Evolutionary conservation across 192 early-diverging fungal species (phyloP).

Genomic region (Spinellus fusiger): DNA sequence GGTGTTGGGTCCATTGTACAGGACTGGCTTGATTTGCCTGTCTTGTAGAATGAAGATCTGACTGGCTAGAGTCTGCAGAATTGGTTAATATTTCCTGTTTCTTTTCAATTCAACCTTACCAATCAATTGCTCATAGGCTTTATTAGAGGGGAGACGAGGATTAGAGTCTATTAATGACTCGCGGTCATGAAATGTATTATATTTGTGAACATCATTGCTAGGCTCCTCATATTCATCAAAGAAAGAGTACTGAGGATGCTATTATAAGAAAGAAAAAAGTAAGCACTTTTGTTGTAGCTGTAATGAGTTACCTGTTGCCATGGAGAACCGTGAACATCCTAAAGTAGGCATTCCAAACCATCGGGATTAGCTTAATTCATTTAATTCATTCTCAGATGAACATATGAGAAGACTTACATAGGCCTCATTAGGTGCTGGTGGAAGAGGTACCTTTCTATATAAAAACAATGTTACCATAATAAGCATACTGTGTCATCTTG

Average conservation of each 20-base stretch:
- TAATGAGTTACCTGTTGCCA: not conserved
- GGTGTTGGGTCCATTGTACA: not conserved
- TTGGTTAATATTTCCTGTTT: too few relatives aligned
- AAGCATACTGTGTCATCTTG: not conserved
- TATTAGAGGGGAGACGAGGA: not conserved
- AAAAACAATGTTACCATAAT: not conserved
- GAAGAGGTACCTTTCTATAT: conserved; percentile 2
- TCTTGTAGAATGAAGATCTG: too few relatives aligned
- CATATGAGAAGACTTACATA: not conserved
- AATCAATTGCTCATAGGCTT: conserved; percentile 3
- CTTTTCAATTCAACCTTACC: conserved; percentile 1
- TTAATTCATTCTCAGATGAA: not conserved
- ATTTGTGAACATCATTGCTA: not conserved
- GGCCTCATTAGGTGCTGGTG: not conserved
- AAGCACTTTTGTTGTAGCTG: conserved; percentile 3
- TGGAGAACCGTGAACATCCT: not conserved
- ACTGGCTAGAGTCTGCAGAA: too few relatives aligned
- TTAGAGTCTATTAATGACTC: conserved; percentile 12
- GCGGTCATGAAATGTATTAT: not conserved
- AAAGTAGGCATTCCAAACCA: not conserved
- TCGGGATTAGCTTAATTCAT: not conserved
- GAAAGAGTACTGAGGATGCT: not conserved
- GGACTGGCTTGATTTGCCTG: not conserved
- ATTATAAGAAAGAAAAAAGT: not conserved
- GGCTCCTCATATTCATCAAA: not conserved